Evolutionary conservation across 164 flowering plant genomes (phyloP), one percentile per base, ranked within the genome.

Genomic region (Amborella trichopoda): DNA sequence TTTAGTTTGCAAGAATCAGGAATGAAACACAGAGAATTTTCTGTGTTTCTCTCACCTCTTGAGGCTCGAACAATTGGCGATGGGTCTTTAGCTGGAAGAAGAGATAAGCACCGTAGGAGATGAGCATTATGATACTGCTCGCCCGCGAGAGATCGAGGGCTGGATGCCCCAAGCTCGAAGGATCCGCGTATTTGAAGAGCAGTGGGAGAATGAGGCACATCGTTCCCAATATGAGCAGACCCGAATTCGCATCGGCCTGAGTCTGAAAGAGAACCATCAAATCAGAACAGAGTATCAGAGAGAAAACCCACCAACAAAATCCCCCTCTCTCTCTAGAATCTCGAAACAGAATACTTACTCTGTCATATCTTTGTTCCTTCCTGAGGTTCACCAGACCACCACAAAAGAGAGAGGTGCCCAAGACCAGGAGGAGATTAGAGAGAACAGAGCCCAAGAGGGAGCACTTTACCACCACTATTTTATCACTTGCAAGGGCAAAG

Each of bases 341-440:
- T 32, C 13, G 13, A 37, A 14, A 37, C 18, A 1, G 10, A 4
- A 37, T 14, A 37, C 71, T 44, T 74, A 91, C 99, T 36, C 90
- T 63, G 51, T 91, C 94, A 37, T 48, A 91, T 55, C 62, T 80
- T 47, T 87, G 98, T 32, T 80, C 83, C 21, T 39, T 49, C 12
- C 33, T n/a, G 0, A 83, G 51, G 49, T 89, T 80, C 38, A 26
- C 37, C 26, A 91, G 20, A 45, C 98, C 98, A 4, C 98, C 98
- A 50, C 83, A 76, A 23, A 91, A 71, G 39, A 91, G 81, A 21
- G 98, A 87, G 18, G 77, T 76, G 14, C 96, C 96, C 26, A 91
- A 83, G 46, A 91, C 98, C 37, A 91, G 67, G 23, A 91, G 88
- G 8, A 91, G 82, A 61, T 91, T 91, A 9, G 95, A 91, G n/a